Conservation (phyloP, 148 eudicot genomes). For the Silene uniflora region DNA sequence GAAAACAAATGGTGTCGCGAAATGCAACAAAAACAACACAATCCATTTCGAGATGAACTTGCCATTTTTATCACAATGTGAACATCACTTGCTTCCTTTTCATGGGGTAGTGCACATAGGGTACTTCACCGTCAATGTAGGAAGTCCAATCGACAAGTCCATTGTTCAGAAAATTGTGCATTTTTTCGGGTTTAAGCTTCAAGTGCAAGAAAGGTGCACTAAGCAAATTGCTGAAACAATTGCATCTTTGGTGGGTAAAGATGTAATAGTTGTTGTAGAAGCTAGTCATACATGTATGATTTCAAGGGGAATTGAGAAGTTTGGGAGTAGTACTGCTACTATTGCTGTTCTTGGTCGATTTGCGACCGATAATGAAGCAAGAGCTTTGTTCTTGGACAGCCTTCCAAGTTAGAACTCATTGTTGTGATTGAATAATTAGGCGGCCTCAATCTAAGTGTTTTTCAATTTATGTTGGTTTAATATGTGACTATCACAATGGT, state of each 20-base stretch:
- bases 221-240: conserved; percentile 80
- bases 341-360: conserved; percentile 83
- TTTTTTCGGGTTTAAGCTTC: conserved; percentile 83
- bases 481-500: no score
- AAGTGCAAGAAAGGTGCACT: conserved; percentile 89
- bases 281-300: conserved; percentile 94
- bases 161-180: conserved; percentile 68
- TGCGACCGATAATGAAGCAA: conserved; percentile 51
- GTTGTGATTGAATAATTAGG: no score
- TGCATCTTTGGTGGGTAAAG: conserved; percentile 63
- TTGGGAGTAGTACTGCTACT: conserved; percentile 80
- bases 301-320: conserved; percentile 81
- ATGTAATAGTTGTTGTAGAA: conserved; percentile 81
- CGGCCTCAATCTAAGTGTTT: no score
- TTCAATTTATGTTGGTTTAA: no score
- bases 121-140: conserved; percentile 36
- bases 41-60: conserved; percentile 52
- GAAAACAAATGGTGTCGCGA: conserved; percentile 28
- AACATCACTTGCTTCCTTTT: conserved; percentile 91
- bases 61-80: conserved; percentile 84
- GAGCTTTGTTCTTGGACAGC: conserved; percentile 60
- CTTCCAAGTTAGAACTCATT: conserved; percentile 31
- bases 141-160: conserved; percentile 39
- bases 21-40: neutral
- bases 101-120: conserved; percentile 89